Evolutionary conservation across 1,284 basidiomycete species (phyloP).

Genomic region (Sphaerobolus stellatus): DNA sequence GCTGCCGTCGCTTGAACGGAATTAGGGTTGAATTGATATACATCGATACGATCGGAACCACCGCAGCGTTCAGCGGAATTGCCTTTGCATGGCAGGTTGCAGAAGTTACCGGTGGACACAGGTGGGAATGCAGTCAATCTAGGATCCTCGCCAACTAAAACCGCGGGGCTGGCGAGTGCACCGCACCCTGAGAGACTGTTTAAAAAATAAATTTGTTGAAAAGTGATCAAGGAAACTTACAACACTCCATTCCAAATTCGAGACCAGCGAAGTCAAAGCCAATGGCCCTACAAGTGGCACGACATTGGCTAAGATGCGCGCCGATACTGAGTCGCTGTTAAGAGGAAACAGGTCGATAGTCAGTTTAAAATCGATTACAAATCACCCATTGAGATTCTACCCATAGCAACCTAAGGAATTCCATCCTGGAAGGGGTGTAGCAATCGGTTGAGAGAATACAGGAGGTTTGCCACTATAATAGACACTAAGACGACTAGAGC

Average conservation of each 20-base stretch:
- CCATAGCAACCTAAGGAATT: conserved; percentile 63
- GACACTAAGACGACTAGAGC: conserved; percentile 55
- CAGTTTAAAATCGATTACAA: no score
- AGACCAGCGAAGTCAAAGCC: conserved; percentile 60
- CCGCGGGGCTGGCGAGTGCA: no score
- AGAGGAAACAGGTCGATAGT: no score
- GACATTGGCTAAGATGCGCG: conserved; percentile 51
- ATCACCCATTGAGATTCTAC: conserved; percentile 41
- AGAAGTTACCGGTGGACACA: conserved; percentile 51
- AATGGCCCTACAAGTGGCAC: conserved; percentile 55
- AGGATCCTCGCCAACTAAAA: no score
- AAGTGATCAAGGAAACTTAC: conserved; percentile 45
- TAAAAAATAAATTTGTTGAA: conserved; percentile 2
- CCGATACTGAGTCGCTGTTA: conserved; percentile 48
- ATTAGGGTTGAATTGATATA: conserved; percentile 73
- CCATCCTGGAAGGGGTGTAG: conserved; percentile 54
- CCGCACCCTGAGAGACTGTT: conserved; percentile 60
- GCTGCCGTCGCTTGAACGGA: no score
- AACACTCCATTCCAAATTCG: conserved; percentile 50
- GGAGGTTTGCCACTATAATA: conserved; percentile 60
- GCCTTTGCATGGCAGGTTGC: conserved; percentile 64
- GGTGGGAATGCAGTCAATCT: no score
- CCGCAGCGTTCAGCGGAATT: conserved; percentile 65
- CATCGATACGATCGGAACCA: conserved; percentile 54
- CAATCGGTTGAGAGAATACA: conserved; percentile 52